Evolutionary conservation across 495 filamentous ascomycete species (phyloP).

Genomic region (Venustampulla echinocandica): DNA sequence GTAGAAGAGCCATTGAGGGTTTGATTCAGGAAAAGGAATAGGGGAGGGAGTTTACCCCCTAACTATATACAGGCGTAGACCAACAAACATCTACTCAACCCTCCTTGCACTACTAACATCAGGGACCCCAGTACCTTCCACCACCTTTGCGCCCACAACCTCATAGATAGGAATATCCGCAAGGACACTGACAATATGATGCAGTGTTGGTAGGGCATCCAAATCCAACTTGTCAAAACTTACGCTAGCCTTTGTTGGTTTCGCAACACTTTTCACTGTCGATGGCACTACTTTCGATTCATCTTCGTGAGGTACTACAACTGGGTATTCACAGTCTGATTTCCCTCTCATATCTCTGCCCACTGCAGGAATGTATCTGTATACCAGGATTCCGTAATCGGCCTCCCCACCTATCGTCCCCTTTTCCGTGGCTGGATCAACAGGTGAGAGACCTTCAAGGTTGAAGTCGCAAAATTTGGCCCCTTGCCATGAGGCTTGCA

Average conservation of each 20-base stretch:
- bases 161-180: conserved; percentile 47
- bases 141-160: conserved; percentile 40
- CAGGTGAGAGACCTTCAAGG: conserved; percentile 28
- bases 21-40: too few relatives aligned
- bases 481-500: background rate
- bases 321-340: conserved; percentile 14
- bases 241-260: conserved; percentile 28
- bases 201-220: conserved; percentile 44
- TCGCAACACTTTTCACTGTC: conserved; percentile 25
- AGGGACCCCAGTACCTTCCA: conserved; percentile 40
- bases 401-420: conserved; percentile 24
- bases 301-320: conserved; percentile 26
- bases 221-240: conserved; percentile 34
- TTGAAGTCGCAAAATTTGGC: background rate
- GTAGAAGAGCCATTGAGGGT: too few relatives aligned
- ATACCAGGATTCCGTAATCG: conserved; percentile 14
- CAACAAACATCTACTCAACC: conserved; percentile 39
- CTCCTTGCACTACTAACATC: conserved; percentile 34
- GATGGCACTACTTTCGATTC: conserved; percentile 27
- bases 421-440: conserved; percentile 22
- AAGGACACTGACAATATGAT: conserved; percentile 41
- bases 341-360: conserved; percentile 14
- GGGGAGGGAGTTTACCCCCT: too few relatives aligned
- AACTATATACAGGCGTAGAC: too few relatives aligned
- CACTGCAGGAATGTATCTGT: conserved; percentile 13